These are phyloP conservation scores for Conticribra guillardii DNA, from an alignment of 108 stramenopile genomes.

Conservation along the genomic window DNA sequence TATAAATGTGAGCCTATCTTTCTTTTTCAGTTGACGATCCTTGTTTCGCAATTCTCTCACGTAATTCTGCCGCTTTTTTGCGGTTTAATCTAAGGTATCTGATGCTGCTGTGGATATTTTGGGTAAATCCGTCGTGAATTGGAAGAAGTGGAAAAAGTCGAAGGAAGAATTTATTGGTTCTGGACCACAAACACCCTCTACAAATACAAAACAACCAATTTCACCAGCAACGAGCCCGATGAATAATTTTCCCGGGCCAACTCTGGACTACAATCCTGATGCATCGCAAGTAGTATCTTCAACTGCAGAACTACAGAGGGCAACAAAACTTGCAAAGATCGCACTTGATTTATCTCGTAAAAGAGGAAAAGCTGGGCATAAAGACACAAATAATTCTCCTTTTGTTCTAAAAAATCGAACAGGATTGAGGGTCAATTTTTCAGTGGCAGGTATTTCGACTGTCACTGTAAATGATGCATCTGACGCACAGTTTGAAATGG, in stretches of 20 bases:
- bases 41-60: neutral
- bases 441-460: constrained; percentile 7
- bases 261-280: neutral
- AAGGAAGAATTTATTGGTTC: too few relatives aligned
- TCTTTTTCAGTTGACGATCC: neutral
- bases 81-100: constrained; percentile 6
- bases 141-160: constrained; percentile 3
- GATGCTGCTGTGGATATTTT: constrained; percentile 28
- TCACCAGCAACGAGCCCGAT: too few relatives aligned
- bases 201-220: too few relatives aligned
- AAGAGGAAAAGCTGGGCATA: constrained; percentile 18
- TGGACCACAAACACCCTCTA: too few relatives aligned
- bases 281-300: neutral
- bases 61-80: neutral
- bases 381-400: constrained; percentile 38
- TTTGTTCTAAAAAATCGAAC: constrained; percentile 71
- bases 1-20: constrained; percentile 11
- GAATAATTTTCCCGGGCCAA: too few relatives aligned
- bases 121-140: constrained; percentile 9
- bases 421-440: constrained; percentile 62
- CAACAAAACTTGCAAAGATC: constrained; percentile 51
- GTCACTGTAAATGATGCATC: constrained; percentile 46
- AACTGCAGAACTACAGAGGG: constrained; percentile 44
- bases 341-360: constrained; percentile 24
- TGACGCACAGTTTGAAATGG: constrained; percentile 65